Evolutionary conservation across 176 grass and related monocot species (phyloP).

Genomic region (Aegilops longissima): DNA sequence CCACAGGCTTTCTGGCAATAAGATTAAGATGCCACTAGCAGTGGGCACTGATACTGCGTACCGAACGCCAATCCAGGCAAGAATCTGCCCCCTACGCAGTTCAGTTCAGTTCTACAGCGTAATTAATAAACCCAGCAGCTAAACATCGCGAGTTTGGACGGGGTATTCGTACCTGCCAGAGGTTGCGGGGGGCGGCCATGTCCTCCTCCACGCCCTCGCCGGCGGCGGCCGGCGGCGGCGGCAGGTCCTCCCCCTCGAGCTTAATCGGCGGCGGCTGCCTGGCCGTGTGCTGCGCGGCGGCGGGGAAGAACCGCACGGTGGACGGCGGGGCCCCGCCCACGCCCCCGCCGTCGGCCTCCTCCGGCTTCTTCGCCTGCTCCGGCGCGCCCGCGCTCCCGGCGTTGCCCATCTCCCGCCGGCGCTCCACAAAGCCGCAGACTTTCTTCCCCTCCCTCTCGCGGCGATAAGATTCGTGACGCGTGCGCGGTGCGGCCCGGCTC

Average conservation of each 20-base stretch:
- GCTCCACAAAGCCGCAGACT: neutral
- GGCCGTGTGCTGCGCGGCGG: constrained; percentile 35
- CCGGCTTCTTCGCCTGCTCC: constrained; percentile 29
- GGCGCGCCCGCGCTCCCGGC: constrained; percentile 42
- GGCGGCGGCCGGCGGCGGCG: constrained; percentile 23
- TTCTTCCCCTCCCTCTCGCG: neutral
- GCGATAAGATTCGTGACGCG: neutral
- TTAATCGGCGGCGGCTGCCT: constrained; percentile 50
- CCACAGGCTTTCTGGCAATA: neutral
- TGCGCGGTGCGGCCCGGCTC: neutral
- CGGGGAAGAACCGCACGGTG: constrained; percentile 61
- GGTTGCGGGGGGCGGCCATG: constrained; percentile 47
- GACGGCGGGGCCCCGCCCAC: constrained; percentile 21
- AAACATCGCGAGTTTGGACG: no score
- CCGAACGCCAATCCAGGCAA: no score
- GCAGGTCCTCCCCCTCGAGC: constrained; percentile 59
- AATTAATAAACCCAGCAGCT: no score
- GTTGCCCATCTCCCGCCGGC: constrained; percentile 31
- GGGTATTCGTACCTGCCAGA: constrained; percentile 48
- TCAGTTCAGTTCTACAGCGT: no score
- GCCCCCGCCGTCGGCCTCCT: neutral
- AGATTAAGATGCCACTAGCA: neutral
- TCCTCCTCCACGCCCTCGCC: constrained; percentile 22
- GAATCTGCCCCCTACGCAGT: no score
- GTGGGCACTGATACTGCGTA: no score